phyloP scores from a whole-genome alignment of 768 basidiomycete genomes.

The Pleurotus eryngii region DNA sequence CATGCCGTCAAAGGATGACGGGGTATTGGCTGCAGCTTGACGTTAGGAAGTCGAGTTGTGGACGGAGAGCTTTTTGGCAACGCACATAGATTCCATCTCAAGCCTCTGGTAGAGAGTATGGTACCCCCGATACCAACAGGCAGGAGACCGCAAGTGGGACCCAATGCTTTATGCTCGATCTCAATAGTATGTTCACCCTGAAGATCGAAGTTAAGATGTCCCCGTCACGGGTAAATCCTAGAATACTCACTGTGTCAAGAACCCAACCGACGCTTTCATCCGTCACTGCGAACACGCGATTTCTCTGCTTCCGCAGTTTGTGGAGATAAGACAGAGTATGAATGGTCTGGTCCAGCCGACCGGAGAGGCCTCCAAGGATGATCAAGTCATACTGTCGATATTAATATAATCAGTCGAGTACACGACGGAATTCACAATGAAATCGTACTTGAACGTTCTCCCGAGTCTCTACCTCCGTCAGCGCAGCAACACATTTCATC shows the following conservation, averaged over 20 bases:
- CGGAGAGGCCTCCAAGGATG: constrained; percentile 84
- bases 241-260: constrained; percentile 59
- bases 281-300: constrained; percentile 73
- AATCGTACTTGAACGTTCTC: constrained; percentile 29
- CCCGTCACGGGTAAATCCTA: neutral
- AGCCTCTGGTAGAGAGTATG: constrained; percentile 74
- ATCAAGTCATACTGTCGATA: constrained; percentile 59
- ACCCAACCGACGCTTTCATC: constrained; percentile 93
- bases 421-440: neutral
- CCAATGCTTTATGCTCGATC: constrained; percentile 71
- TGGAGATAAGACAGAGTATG: constrained; percentile 85
- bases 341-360: constrained; percentile 91
- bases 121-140: constrained; percentile 84
- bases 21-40: constrained; percentile 41
- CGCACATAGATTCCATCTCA: constrained; percentile 82
- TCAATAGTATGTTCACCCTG: constrained; percentile 83
- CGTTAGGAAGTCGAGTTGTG: neutral
- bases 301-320: constrained; percentile 63
- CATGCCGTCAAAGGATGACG: constrained; percentile 80
- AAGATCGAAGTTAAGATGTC: neutral
- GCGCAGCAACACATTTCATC: constrained; percentile 80
- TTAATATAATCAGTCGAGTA: constrained; percentile 19
- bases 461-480: constrained; percentile 55
- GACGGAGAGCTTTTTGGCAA: constrained; percentile 25
- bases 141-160: constrained; percentile 91